These are phyloP conservation scores for Serendipita sp. DNA, from an alignment of 768 basidiomycete genomes.

Conservation along the genomic window DNA sequence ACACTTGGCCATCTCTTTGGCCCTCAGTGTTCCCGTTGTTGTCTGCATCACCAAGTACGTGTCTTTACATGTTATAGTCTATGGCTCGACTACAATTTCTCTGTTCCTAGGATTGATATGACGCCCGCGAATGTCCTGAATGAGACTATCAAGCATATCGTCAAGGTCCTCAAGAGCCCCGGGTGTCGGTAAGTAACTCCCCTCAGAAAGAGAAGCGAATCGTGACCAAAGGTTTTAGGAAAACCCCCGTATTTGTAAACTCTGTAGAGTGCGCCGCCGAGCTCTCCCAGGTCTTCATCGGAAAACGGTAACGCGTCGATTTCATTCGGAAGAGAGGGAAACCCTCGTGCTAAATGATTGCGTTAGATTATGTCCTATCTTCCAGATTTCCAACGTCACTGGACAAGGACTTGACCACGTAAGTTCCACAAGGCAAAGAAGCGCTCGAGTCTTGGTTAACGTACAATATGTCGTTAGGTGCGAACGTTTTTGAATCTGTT, in stretches of 20 bases:
- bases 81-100: background rate
- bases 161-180: conserved; percentile 82
- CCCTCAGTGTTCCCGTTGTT: conserved; percentile 82
- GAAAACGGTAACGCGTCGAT: conserved; percentile 64
- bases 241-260: conserved; percentile 71
- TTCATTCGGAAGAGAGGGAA: too few species aligned
- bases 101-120: conserved; percentile 73
- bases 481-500: conserved; percentile 83
- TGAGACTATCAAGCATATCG: conserved; percentile 85
- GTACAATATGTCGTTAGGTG: conserved; percentile 39
- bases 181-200: conserved; percentile 57
- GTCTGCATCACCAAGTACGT: conserved; percentile 84
- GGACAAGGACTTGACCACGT: conserved; percentile 80
- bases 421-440: conserved; percentile 14
- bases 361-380: conserved; percentile 82
- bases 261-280: conserved; percentile 70
- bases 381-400: conserved; percentile 86
- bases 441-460: background rate
- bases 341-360: too few species aligned
- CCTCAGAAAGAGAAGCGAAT: background rate
- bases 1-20: conserved; percentile 87
- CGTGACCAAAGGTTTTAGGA: conserved; percentile 30
- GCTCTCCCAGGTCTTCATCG: conserved; percentile 54
- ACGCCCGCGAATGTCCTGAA: conserved; percentile 81
- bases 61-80: background rate